Evolutionary conservation across 108 stramenopile species (phyloP), one percentile per base, ranked within the genome.

Genomic region (Nitzschia putrida): DNA sequence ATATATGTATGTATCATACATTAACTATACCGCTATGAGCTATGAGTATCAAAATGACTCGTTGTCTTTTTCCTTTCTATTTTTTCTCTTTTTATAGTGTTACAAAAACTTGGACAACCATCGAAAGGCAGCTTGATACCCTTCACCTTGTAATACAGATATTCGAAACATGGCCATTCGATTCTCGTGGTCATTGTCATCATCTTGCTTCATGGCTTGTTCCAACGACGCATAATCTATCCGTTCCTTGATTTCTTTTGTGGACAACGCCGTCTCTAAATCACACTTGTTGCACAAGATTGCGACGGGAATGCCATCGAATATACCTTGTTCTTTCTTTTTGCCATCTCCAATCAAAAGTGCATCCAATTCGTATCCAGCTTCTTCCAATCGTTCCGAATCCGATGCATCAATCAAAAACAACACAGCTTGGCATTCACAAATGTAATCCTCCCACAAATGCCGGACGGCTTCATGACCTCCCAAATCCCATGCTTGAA

Each of bases 391-490:
- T 37, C 86, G 80, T 24, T 52, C 75, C 14, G 57, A 52, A 69
- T 87, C 86, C 9, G 67, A 39, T 16, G 83, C 78, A 51, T 87
- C 86, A 20, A 87, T 41, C 25, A 87, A n/a, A 66, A 87, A 87
- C 11, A 87, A 39, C 40, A 87, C 71, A 42, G 83, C 86, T 10
- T 61, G 70, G 40, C 73, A 71, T 47, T 80, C 79, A 37, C 66
- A 71, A 8, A 71, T 72, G 56, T 87, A 87, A 47, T 87, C 86
- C 47, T 72, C 64, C 86, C 86, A 87, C 42, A 87, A 72, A 66
- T 84, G 81, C 11, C 86, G 74, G 4, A 87, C 86, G 2, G 83
- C 86, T 70, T 87, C 86, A 54, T 87, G 86, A 37, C 86, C 86
- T 41, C 86, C 86, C 69, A 87, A 44, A 78, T 87, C 86, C 83